These are phyloP conservation scores for Kregervanrija delftensis DNA, from an alignment of 805 yeast species.

Conservation along the genomic window DNA sequence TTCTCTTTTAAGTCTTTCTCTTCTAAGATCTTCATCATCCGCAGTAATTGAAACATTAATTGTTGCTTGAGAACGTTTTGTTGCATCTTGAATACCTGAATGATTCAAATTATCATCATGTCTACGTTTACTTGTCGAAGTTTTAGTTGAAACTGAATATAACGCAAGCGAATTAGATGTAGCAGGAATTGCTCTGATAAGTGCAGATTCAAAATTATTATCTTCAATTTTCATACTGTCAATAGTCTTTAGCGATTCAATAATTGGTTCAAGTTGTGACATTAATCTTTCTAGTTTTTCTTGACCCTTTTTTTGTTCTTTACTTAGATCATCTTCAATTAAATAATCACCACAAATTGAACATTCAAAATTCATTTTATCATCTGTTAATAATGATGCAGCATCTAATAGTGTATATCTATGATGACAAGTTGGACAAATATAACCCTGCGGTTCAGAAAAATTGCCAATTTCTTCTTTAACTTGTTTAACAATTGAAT, in stretches of 20 bases:
- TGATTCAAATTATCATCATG: slow-evolving; percentile 18
- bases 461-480: slow-evolving; percentile 80
- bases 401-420: slow-evolving; percentile 86
- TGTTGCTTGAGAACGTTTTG: slow-evolving; percentile 63
- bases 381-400: slow-evolving; percentile 71
- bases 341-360: slow-evolving; percentile 73
- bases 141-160: slow-evolving; percentile 52
- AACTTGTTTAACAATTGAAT: slow-evolving; percentile 68
- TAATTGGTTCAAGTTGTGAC: slow-evolving; percentile 85
- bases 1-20: slow-evolving; percentile 59
- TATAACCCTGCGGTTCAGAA: slow-evolving; percentile 88
- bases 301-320: slow-evolving; percentile 75
- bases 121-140: slow-evolving; percentile 15
- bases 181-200: slow-evolving; percentile 80
- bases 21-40: slow-evolving; percentile 64
- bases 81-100: slow-evolving; percentile 25
- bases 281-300: slow-evolving; percentile 75
- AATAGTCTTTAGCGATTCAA: slow-evolving; percentile 72
- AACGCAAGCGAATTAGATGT: slow-evolving; percentile 61
- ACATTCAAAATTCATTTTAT: slow-evolving; percentile 74
- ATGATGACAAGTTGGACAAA: slow-evolving; percentile 79
- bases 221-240: slow-evolving; percentile 78
- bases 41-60: slow-evolving; percentile 87
- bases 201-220: slow-evolving; percentile 80
- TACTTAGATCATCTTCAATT: slow-evolving; percentile 82